Evolutionary conservation across 140 eudicot species (phyloP).

Genomic region (Senecio squalidus): DNA sequence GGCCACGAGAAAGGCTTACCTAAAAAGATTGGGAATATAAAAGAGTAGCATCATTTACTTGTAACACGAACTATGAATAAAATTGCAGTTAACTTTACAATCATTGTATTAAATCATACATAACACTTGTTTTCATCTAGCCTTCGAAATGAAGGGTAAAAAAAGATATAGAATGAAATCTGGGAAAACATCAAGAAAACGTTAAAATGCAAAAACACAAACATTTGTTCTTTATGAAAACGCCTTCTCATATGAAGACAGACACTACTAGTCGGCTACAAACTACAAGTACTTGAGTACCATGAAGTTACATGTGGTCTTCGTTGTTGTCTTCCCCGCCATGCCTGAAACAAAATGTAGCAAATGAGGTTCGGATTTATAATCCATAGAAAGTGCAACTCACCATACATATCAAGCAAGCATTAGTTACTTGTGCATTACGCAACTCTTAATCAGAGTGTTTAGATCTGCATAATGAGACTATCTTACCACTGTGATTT

Average conservation of each 20-base stretch:
- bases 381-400: background rate
- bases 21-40: background rate
- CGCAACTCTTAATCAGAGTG: background rate
- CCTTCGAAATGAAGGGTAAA: constrained; percentile 19
- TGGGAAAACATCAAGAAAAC: constrained; percentile 3
- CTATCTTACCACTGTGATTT: no score
- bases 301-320: constrained; percentile 35
- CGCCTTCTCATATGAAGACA: constrained; percentile 18
- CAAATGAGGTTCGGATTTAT: background rate
- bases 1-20: background rate
- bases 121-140: constrained; percentile 26
- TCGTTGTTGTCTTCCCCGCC: constrained; percentile 48
- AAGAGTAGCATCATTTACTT: background rate
- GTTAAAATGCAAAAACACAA: constrained; percentile 3
- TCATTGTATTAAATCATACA: constrained; percentile 19
- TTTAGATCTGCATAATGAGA: background rate
- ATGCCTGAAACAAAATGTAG: constrained; percentile 44
- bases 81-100: constrained; percentile 20
- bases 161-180: constrained; percentile 6
- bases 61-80: constrained; percentile 5
- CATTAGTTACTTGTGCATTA: background rate
- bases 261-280: constrained; percentile 14
- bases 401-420: constrained; percentile 1
- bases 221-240: constrained; percentile 19
- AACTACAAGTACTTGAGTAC: constrained; percentile 14